Evolutionary conservation across 2,329 filamentous ascomycete species (phyloP).

Genomic region (Microthyrium microscopicum): DNA sequence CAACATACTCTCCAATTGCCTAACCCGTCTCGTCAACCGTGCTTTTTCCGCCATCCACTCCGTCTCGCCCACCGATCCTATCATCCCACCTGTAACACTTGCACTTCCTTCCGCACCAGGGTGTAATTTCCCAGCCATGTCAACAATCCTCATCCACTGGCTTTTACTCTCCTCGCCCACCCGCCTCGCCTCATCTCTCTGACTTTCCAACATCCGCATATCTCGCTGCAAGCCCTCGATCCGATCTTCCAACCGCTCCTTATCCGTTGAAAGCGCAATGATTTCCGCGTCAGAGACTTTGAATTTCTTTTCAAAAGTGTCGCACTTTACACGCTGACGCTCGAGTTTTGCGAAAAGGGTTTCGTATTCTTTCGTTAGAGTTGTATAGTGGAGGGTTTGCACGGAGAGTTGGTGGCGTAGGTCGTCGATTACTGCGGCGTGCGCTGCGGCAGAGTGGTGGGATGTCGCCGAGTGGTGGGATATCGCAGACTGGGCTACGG

Average conservation of each 20-base stretch:
- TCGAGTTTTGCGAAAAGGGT: conserved; percentile 34
- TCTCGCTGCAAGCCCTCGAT: conserved; percentile 31
- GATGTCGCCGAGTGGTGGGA: too few species aligned
- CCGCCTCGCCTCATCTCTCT: conserved; percentile 29
- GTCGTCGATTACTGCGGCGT: conserved; percentile 27
- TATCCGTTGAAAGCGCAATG: conserved; percentile 33
- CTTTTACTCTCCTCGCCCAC: conserved; percentile 26
- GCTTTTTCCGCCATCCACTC: too few species aligned
- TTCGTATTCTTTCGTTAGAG: conserved; percentile 37
- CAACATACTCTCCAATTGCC: too few species aligned
- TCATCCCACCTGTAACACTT: too few species aligned
- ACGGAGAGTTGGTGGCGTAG: conserved; percentile 38
- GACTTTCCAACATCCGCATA: conserved; percentile 31
- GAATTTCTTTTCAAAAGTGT: conserved; percentile 30
- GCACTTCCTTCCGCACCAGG: too few species aligned
- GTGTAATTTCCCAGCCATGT: conserved; percentile 32
- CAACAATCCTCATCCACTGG: conserved; percentile 35
- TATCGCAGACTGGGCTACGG: conserved; percentile 2
- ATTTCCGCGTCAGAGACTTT: conserved; percentile 24
- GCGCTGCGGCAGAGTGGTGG: too few species aligned
- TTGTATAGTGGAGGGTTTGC: conserved; percentile 35
- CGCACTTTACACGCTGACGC: conserved; percentile 31
- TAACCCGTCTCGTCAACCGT: too few species aligned
- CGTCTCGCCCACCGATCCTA: too few species aligned
- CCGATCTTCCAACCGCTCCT: conserved; percentile 30